phyloP scores from a whole-genome alignment of 805 yeast genomes.

The Ogataea nitratoaversa region DNA sequence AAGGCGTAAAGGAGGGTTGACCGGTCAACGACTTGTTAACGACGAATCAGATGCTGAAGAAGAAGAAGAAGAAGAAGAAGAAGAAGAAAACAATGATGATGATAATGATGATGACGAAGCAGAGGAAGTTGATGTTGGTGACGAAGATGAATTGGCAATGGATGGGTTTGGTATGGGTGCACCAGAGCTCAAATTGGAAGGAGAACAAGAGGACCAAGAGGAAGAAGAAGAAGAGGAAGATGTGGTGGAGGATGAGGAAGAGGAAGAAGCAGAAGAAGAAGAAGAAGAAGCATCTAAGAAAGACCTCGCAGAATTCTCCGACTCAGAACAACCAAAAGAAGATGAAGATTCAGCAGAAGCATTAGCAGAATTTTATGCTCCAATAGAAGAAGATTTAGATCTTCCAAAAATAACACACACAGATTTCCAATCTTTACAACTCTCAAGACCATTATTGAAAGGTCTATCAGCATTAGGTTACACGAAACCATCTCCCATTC shows the following conservation, averaged over 20 bases:
- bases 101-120: conserved; percentile 30
- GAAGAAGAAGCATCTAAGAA: conserved; percentile 24
- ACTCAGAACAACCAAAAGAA: conserved; percentile 28
- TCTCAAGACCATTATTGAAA: conserved; percentile 87
- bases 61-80: conserved; percentile 27
- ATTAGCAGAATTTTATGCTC: conserved; percentile 73
- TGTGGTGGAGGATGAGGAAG: conserved; percentile 31
- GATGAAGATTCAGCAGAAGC: conserved; percentile 74
- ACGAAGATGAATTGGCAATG: conserved; percentile 36
- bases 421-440: conserved; percentile 69
- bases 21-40: conserved; percentile 22
- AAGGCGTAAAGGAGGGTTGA: conserved; percentile 73
- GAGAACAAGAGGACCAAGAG: conserved; percentile 23
- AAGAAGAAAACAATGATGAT: conserved; percentile 19
- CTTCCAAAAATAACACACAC: conserved; percentile 43
- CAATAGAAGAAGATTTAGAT: conserved; percentile 47
- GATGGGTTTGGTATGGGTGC: conserved; percentile 40
- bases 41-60: conserved; percentile 37
- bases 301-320: conserved; percentile 16
- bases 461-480: conserved; percentile 81
- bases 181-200: conserved; percentile 26
- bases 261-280: conserved; percentile 31
- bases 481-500: conserved; percentile 89
- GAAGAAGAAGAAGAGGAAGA: conserved; percentile 23
- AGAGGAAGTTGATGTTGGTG: conserved; percentile 23